Evolutionary conservation across 2,329 filamentous ascomycete genomes (phyloP).

Genomic region (Fusarium nisikadoi): DNA sequence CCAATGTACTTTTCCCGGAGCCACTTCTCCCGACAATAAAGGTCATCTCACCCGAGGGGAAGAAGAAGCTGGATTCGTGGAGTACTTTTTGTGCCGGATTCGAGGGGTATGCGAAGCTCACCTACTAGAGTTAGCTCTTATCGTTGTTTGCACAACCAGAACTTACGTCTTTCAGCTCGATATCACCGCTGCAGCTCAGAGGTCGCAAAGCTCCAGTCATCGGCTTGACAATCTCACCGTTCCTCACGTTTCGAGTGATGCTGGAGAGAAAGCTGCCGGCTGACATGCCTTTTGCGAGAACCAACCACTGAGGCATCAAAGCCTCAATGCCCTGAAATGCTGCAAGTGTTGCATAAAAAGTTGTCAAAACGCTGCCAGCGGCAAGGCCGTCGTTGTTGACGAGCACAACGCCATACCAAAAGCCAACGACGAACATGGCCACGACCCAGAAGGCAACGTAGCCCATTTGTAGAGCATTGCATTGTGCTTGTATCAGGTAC

Average conservation of each 20-base stretch:
- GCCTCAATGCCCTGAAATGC: conserved; percentile 80
- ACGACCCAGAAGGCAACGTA: conserved; percentile 79
- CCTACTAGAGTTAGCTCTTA: conserved; percentile 55
- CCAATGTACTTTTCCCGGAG: conserved; percentile 90
- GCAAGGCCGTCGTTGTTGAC: conserved; percentile 67
- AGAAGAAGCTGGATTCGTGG: conserved; percentile 70
- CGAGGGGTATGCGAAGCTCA: conserved; percentile 85
- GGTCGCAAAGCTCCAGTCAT: conserved; percentile 45
- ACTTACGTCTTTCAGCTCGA: conserved; percentile 51
- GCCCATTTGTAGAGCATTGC: conserved; percentile 77
- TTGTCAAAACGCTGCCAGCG: conserved; percentile 78
- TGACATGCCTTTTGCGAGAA: conserved; percentile 81
- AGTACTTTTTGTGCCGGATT: conserved; percentile 71
- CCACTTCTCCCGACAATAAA: conserved; percentile 90
- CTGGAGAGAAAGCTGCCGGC: conserved; percentile 73
- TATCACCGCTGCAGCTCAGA: conserved; percentile 68
- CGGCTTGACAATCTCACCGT: not conserved
- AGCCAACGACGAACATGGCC: conserved; percentile 85
- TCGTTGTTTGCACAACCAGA: rapidly evolving
- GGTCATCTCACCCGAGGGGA: conserved; percentile 76
- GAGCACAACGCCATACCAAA: conserved; percentile 84
- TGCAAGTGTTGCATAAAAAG: conserved; percentile 84
- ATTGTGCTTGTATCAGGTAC: conserved; percentile 75
- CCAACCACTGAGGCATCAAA: conserved; percentile 79
- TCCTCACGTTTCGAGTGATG: conserved; percentile 50